Evolutionary conservation across 805 yeast genomes (phyloP), one percentile per base, ranked within the genome.

Genomic region (Danielozyma ontarioensis): DNA sequence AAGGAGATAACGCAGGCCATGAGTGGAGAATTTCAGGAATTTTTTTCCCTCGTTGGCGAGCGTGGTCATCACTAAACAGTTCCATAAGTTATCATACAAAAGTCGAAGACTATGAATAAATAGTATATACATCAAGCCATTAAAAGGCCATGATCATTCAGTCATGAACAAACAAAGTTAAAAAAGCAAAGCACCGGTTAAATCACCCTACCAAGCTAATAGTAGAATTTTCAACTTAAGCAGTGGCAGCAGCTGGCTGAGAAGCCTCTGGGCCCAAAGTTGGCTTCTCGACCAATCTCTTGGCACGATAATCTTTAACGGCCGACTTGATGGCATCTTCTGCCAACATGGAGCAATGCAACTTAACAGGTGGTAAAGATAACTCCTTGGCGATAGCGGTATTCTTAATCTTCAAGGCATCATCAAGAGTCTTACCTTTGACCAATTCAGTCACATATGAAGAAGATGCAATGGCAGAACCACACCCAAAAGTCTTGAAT

Each of bases 401-500:
- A 66, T 93, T 93, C 63, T 90, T 93, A 59, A 93, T 84, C 61
- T 78, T 74, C 36, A 87, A 80, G 15, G 97, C 97, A 56, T 93
- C 97, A 33, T 90, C 97, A 32, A 93, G 67, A 28, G 93, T 75
- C 78, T 86, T 88, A 27, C 98, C 98, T 55, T 90, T 83, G 38
- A 93, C 96, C 42, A 93, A 73, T 55, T 89, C 97, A 3, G 98
- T 93, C 53, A 93, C 93, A 58, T 83, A 93, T 1, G 96, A 85
- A 7, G 95, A 83, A 2, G 95, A 84, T 2, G 98, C 98, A 57
- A 93, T 93, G 33, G 98, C 98, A 2, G 93, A 80, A 28, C 98
- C 98, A 59, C 98, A 93, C n/a, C 98, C 98, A 66, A 93, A 93
- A 3, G 98, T 93, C 75, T 93, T 93, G 67, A 93, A 93, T 62